Evolutionary conservation across 352 stramenopile genomes (phyloP), one percentile per base, ranked within the genome.

Genomic region (Peronospora farinosa): DNA sequence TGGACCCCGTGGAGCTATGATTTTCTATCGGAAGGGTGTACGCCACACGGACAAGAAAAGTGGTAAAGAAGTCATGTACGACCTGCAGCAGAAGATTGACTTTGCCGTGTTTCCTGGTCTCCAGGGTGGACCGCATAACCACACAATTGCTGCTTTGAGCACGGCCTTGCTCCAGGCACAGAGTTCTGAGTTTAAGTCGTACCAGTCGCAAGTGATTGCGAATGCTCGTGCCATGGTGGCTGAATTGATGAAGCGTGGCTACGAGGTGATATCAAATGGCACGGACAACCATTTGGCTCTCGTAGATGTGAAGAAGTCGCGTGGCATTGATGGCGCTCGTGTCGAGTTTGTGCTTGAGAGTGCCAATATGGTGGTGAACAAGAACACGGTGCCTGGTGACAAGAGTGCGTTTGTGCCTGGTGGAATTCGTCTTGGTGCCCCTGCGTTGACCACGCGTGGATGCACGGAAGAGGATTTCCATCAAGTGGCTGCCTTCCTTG

Each of bases 61-160:
- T 16, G 95, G 95, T 46, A 88, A 97, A 16, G 73, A 84, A 44
- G 68, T 76, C 6, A 50, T 70, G 40, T 98, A 98, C 68, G 95
- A 99, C 74, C 63, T 99, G 21, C 95, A 98, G 71, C 81, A 97
- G 48, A 97, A 97, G 68, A 99, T 99, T 65, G 98, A 99, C 69
- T 99, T 99, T 70, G 76, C 95, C 13, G 97, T 99, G 28, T 99
- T 99, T 77, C 97, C 97, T 5, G 96, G 93, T 7, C 82, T 98
- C 17, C 96, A 99, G 74, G 97, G 97, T 40, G 97, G 97, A 43
- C 97, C 97, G 13, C 97, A 99, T 80, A 99, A 99, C 83, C 97
- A 99, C 78, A 99, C 95, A 21, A 99, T 99, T 72, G 82, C 95
- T n/a, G 97, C 96, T 10, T 76, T 99, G 10, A 95, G 96, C 12